Percentiles rank a stretch among this genome's conserved stretches.
phyloP scores from a whole-genome alignment of 2,329 filamentous ascomycete genomes.

The Colletotrichum neosansevieriae region DNA sequence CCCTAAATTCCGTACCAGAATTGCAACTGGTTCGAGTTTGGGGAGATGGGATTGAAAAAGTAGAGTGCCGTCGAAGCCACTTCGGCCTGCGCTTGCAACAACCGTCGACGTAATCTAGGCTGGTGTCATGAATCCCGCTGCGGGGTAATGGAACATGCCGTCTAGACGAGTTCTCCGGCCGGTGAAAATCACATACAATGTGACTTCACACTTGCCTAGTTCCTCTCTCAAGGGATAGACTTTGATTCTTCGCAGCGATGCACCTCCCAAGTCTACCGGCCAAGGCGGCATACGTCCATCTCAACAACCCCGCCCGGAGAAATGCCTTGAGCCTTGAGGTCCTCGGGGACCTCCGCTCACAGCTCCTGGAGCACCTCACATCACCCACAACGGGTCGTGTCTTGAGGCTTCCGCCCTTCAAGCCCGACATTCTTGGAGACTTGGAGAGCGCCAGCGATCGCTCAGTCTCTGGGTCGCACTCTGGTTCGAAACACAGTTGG shows the following conservation, averaged over 20 bases:
- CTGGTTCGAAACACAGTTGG: conserved; percentile 43
- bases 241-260: conserved; percentile 7
- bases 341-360: conserved; percentile 44
- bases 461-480: neutral
- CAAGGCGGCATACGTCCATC: conserved; percentile 45
- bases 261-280: conserved; percentile 44
- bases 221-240: no score
- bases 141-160: no score
- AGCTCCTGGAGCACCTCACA: conserved; percentile 44
- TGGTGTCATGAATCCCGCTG: no score
- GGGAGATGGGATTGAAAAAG: no score
- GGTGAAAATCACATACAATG: no score
- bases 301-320: conserved; percentile 44
- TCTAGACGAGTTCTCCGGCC: no score
- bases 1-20: no score
- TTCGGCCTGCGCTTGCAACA: no score
- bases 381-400: conserved; percentile 41
- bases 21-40: no score
- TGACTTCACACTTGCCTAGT: no score
- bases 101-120: no score
- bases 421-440: conserved; percentile 39
- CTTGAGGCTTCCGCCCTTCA: conserved; percentile 47
- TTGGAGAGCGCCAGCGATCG: conserved; percentile 36
- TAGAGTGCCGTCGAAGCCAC: no score
- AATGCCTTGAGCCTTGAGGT: conserved; percentile 46